Evolutionary conservation across 1,139 yeast species (phyloP).

Genomic region (Tardiomyces blankii): DNA sequence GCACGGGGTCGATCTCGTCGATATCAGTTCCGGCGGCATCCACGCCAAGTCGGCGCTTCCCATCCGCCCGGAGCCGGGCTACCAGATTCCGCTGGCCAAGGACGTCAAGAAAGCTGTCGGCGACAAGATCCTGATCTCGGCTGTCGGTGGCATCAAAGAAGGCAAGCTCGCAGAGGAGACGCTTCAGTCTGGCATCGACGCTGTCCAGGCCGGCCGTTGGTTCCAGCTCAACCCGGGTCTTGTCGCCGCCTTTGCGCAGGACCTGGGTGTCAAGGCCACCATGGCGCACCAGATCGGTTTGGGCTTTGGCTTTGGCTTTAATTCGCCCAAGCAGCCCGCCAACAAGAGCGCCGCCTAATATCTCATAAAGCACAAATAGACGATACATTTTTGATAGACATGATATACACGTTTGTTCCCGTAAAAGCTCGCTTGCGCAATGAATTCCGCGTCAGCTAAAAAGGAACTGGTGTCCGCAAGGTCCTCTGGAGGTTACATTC

Average conservation of each 20-base stretch:
- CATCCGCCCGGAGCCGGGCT: too few relatives aligned
- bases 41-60: slow-evolving; percentile 9
- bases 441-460: too few relatives aligned
- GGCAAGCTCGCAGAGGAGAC: slow-evolving; percentile 29
- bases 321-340: too few relatives aligned
- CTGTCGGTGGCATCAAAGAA: slow-evolving; percentile 35
- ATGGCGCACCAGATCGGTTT: slow-evolving; percentile 31
- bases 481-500: too few relatives aligned
- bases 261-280: slow-evolving; percentile 32
- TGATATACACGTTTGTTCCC: too few relatives aligned
- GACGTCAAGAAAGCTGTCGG: slow-evolving; percentile 35
- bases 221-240: slow-evolving; percentile 39
- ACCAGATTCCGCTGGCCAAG: slow-evolving; percentile 21
- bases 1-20: slow-evolving; percentile 9
- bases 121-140: slow-evolving; percentile 31
- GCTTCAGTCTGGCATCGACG: slow-evolving; percentile 34
- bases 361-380: too few relatives aligned
- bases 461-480: neutral
- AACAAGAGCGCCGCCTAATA: too few relatives aligned
- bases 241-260: slow-evolving; percentile 38
- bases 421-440: too few relatives aligned
- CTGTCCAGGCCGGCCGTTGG: slow-evolving; percentile 34
- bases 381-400: too few relatives aligned
- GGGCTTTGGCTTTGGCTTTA: slow-evolving; percentile 18
- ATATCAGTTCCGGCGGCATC: neutral